A percentile compares a stretch with the other conserved stretches of the same genome.
phyloP scores from a whole-genome alignment of 768 basidiomycete genomes.

The Neoboletus brunneissimus region DNA sequence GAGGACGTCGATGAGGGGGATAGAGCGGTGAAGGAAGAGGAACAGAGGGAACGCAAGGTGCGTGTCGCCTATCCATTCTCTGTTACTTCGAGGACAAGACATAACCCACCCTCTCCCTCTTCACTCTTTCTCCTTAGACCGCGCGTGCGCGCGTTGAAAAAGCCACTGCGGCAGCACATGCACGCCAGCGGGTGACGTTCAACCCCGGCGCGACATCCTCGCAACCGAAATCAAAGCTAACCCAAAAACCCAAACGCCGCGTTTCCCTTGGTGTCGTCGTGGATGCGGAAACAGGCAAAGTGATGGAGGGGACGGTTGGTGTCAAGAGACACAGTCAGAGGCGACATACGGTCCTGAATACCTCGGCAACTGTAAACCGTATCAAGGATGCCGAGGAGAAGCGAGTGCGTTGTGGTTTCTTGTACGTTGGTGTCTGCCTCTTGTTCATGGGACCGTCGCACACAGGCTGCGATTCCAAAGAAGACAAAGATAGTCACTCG shows the following conservation, averaged over 20 bases:
- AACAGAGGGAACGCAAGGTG: constrained; percentile 41
- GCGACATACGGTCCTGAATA: constrained; percentile 67
- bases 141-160: constrained; percentile 57
- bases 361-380: constrained; percentile 62
- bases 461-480: constrained; percentile 58
- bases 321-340: constrained; percentile 58
- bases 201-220: constrained; percentile 47
- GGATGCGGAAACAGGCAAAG: constrained; percentile 61
- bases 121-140: constrained; percentile 37
- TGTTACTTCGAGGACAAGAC: neutral
- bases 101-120: too few relatives aligned
- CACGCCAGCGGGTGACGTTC: constrained; percentile 64
- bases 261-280: constrained; percentile 55
- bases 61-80: neutral
- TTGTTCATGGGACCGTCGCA: neutral
- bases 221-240: constrained; percentile 24
- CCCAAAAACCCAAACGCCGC: constrained; percentile 39
- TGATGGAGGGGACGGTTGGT: constrained; percentile 35
- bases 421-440: neutral
- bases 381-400: constrained; percentile 62
- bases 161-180: constrained; percentile 64
- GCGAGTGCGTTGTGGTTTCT: constrained; percentile 40
- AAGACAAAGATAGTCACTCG: constrained; percentile 53
- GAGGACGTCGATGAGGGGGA: constrained; percentile 57
- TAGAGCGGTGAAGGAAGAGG: constrained; percentile 56